phyloP scores from a whole-genome alignment of 148 eudicot species.

The Pouteria glomerata region DNA sequence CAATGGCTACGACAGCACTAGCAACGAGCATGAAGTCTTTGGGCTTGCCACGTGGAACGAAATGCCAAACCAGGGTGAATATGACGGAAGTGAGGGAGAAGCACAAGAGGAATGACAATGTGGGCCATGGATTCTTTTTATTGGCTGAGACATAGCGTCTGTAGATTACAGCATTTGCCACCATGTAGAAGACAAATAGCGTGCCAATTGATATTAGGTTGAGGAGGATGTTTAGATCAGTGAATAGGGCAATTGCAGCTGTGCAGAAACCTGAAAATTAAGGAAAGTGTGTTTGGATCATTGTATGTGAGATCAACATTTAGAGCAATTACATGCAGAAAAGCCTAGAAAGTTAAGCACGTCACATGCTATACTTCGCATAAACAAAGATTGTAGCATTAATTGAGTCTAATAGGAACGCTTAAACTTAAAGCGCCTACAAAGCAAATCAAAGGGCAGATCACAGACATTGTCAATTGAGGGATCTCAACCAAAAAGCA shows the following conservation, averaged over 20 bases:
- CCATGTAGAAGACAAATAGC: slow-evolving; percentile 93
- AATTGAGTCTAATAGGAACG: too few species aligned
- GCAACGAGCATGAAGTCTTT: slow-evolving; percentile 47
- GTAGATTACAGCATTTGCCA: slow-evolving; percentile 78
- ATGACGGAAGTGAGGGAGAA: slow-evolving; percentile 57
- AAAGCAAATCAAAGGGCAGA: too few species aligned
- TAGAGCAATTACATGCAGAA: too few species aligned
- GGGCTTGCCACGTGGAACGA: slow-evolving; percentile 56
- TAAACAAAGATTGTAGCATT: too few species aligned
- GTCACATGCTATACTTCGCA: too few species aligned
- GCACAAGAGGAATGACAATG: slow-evolving; percentile 61
- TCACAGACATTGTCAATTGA: too few species aligned
- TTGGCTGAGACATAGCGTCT: slow-evolving; percentile 59
- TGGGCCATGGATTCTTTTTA: slow-evolving; percentile 69
- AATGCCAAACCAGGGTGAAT: slow-evolving; percentile 72
- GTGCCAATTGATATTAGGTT: slow-evolving; percentile 84
- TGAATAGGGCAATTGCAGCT: slow-evolving; percentile 76
- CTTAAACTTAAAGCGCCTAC: too few species aligned
- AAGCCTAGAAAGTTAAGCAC: too few species aligned
- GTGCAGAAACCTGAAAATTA: slow-evolving; percentile 81
- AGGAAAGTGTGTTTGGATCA: too few species aligned
- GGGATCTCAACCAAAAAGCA: too few species aligned
- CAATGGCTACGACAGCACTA: slow-evolving; percentile 37
- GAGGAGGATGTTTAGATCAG: slow-evolving; percentile 70
- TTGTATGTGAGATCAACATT: too few species aligned